Conservation (phyloP, 1,139 yeast genomes). For the Blastobotrys aristatus region DNA sequence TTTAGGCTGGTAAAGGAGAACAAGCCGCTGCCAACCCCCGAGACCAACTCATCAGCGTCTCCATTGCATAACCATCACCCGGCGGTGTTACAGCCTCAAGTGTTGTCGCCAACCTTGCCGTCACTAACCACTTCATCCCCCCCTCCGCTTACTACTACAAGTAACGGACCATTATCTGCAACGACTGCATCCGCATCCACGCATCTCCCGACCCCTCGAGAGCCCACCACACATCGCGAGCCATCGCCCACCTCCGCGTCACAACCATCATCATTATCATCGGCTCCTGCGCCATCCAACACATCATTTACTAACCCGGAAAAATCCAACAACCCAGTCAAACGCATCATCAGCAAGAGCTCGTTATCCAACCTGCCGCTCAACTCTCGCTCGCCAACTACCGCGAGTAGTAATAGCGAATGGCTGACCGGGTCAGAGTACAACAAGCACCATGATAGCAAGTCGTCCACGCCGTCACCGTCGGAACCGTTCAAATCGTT, state of each 20-base stretch:
- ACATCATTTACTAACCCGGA: neutral
- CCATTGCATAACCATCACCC: constrained; percentile 14
- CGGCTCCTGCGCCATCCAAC: neutral
- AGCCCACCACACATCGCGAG: neutral
- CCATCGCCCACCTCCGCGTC: too few species aligned
- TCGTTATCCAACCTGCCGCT: constrained; percentile 5
- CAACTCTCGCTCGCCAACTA: constrained; percentile 7
- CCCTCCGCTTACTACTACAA: neutral
- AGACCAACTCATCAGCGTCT: constrained; percentile 20
- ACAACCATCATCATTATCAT: too few species aligned
- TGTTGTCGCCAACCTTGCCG: constrained; percentile 2
- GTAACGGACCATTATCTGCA: neutral
- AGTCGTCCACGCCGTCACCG: neutral
- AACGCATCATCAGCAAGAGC: constrained; percentile 10
- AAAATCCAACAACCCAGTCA: constrained; percentile 1
- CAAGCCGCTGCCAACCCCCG: constrained; percentile 42
- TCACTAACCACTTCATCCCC: neutral
- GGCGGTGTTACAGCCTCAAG: constrained; percentile 8
- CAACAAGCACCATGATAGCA: constrained; percentile 2
- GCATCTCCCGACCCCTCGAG: neutral
- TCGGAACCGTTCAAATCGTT: constrained; percentile 77
- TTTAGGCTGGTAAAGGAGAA: constrained; percentile 38
- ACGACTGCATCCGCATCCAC: neutral
- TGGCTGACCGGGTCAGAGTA: constrained; percentile 3
- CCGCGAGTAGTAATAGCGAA: constrained; percentile 1